Percentiles rank a stretch among this genome's conserved stretches.
phyloP scores from a whole-genome alignment of 2,329 filamentous ascomycete species.

The Alternaria atra region DNA sequence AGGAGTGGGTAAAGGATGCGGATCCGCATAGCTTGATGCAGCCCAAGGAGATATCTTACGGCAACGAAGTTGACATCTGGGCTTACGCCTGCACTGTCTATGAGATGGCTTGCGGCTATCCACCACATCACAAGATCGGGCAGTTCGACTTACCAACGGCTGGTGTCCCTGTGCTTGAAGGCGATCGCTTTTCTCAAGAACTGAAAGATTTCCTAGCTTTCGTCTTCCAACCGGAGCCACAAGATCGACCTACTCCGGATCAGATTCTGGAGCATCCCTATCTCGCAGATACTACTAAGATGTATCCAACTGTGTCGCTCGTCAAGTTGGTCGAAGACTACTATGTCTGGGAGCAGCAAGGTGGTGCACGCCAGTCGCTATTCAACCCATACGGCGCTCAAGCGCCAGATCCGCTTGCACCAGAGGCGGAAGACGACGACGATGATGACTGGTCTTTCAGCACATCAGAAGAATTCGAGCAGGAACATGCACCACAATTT shows the following conservation, averaged over 20 bases:
- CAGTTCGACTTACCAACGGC: conserved; percentile 53
- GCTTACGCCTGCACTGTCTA: conserved; percentile 83
- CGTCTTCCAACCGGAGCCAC: conserved; percentile 74
- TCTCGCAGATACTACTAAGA: conserved; percentile 68
- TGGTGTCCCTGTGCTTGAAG: conserved; percentile 72
- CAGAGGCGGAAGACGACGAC: conserved; percentile 53
- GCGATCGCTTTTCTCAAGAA: conserved; percentile 73
- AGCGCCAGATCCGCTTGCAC: conserved; percentile 61
- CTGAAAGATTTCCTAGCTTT: conserved; percentile 76
- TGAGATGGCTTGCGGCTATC: conserved; percentile 80
- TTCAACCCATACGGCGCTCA: conserved; percentile 68
- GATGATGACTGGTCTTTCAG: conserved; percentile 72
- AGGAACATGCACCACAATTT: conserved; percentile 52
- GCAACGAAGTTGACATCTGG: conserved; percentile 75
- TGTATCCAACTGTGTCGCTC: conserved; percentile 71
- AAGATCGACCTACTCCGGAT: conserved; percentile 73
- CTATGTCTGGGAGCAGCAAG: conserved; percentile 77
- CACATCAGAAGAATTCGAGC: conserved; percentile 68
- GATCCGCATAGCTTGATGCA: conserved; percentile 62
- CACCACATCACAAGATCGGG: conserved; percentile 68
- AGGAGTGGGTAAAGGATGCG: conserved; percentile 62
- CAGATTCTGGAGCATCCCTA: conserved; percentile 75
- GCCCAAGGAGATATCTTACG: conserved; percentile 63
- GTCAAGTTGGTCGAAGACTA: conserved; percentile 74
- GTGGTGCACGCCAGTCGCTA: conserved; percentile 73